Evolutionary conservation across 2,329 filamentous ascomycete genomes (phyloP), one percentile per base, ranked within the genome.

Genomic region (Xylariaceae sp.): DNA sequence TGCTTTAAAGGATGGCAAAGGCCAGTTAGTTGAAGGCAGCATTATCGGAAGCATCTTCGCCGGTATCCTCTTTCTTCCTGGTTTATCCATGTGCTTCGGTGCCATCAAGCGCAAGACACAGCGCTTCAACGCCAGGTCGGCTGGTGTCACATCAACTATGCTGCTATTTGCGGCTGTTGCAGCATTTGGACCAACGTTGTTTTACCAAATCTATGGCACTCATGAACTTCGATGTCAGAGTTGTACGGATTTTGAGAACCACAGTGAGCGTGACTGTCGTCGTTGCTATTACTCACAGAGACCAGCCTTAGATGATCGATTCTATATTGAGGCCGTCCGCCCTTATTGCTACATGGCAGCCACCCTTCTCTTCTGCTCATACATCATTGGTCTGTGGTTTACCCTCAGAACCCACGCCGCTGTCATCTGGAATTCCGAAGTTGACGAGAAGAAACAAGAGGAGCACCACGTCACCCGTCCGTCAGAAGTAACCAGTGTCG

Each of bases 1-100:
- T 48, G 94, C 94, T 13, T 81, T 99, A 37, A 90, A 86, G 18
- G 88, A 99, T 72, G 94, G 94, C 59, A 99, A 99, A 72, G 88
- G 88, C 2, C 87, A 89, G 66, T 83, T 99, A 26, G 94, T 99
- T 1, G 94, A 99, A 72, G 94, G 94, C 43, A 97, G 92, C 73
- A 92, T 99, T 64, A 91, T 99, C 56, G 94, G 94, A 57, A 99
- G 94, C 72, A 97, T 99, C 57, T 97, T 99, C 71, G 93, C 93
- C 3, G 94, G 94, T 75, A 90, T 99, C 37, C 80, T 99, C 11
- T 96, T 99, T 70, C 80, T 99, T 39, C 94, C 94, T 0, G 94
- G 94, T 1, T 72, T 99, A 27, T 97, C 93, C 53, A 99, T 99
- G 94, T 99, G 94, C 73, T 99, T 97, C 67, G 94, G 94, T 37